Evolutionary conservation across 1,139 yeast genomes (phyloP), one percentile per base, ranked within the genome.

Genomic region (Pichia sp.): DNA sequence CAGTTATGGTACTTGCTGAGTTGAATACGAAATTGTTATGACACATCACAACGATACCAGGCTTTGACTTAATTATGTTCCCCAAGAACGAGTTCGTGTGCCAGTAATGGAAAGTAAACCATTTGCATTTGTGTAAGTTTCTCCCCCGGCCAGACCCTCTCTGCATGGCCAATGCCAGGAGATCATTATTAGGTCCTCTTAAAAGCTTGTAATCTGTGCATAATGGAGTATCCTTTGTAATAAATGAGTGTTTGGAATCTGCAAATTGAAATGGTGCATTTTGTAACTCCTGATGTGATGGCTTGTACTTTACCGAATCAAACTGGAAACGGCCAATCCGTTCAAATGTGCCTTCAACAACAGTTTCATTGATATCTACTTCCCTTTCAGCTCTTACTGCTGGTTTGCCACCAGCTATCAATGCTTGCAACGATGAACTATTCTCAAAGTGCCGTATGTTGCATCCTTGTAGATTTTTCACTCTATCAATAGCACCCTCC

Each of bases 31-130:
- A 29, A 7, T 45, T 41, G 29, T 59, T 58, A 33, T 56, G 55
- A 13, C 53, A 36, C 10, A 51, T 33, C 5, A 51, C 50, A 22
- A 59, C 51, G 3, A 73, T 29, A 0, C 74, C 68, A 0, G 81
- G 81, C 27, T 63, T 61, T 4, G 74, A 63, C 44, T 72, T 73
- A n/a, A 79, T 58, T 20, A 67, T 66, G 20, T 59, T 43, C 0
- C 69, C 64, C 6, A 71, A 30, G 23, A 63, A 60, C 44, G 72
- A 75, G 32, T 61, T 55, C 3, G 69, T 63, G 10, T 77, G 77
- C 44, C 60, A 67, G 47, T 58, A 75, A 10, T 43, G 38, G 19
- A 63, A 29, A 5, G 34, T 33, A 47, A 68, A 65, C 38, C 46
- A 62, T 10, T 49, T 46, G 34, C 64, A 57, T 6, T 38, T 42